These are phyloP conservation scores for Hibiscus mutabilis DNA, from an alignment of 345 rosid genomes.

Conservation along the genomic window DNA sequence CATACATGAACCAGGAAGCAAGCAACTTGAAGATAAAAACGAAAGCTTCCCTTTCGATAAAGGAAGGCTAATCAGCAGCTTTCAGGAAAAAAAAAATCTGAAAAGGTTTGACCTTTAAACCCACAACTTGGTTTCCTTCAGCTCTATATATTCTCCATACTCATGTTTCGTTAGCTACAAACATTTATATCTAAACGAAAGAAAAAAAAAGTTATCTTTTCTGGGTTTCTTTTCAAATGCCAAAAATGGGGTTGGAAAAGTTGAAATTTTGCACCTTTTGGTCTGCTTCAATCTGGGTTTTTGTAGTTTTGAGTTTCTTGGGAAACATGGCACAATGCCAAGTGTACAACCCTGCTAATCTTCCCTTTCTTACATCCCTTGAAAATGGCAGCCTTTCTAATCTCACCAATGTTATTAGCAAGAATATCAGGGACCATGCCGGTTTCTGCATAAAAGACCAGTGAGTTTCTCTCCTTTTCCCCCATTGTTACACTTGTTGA, in stretches of 20 bases:
- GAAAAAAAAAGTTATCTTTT: not conserved
- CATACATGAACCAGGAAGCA: not conserved
- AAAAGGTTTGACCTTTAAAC: constrained; percentile 3
- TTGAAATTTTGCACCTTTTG: constrained; percentile 23
- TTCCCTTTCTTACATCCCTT: constrained; percentile 36
- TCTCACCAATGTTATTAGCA: constrained; percentile 43
- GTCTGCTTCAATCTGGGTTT: constrained; percentile 29
- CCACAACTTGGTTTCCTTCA: not conserved
- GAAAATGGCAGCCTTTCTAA: constrained; percentile 42
- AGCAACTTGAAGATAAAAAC: not conserved
- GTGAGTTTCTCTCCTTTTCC: constrained; percentile 32
- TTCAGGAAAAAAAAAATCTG: no score
- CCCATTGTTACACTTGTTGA: not conserved
- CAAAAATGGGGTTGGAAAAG: constrained; percentile 34
- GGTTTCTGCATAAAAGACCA: constrained; percentile 67
- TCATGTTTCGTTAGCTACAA: not conserved
- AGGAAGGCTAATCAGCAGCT: no score
- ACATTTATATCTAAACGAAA: not conserved
- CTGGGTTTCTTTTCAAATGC: not conserved
- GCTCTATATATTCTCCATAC: not conserved
- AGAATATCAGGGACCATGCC: constrained; percentile 38
- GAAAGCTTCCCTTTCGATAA: not conserved
- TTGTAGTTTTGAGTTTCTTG: constrained; percentile 34
- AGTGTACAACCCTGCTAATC: constrained; percentile 50
- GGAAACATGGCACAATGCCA: constrained; percentile 37